Conservation (phyloP, 2,329 filamentous ascomycete genomes). For the Calonectria honghensis region DNA sequence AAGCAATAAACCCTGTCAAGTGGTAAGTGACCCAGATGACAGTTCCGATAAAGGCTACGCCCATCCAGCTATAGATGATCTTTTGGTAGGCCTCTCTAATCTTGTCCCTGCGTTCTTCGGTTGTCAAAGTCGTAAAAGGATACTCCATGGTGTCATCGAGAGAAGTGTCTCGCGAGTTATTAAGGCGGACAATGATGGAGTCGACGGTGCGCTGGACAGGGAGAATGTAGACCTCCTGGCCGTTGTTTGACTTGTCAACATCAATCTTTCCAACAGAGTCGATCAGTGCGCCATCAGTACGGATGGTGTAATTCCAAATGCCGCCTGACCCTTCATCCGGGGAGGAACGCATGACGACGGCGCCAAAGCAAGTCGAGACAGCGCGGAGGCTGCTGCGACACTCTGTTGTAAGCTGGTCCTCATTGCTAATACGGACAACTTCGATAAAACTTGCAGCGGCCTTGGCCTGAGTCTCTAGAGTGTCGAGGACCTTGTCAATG, state of each 20-base stretch:
- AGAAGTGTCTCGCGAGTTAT: slow-evolving; percentile 63
- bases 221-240: slow-evolving; percentile 84
- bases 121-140: slow-evolving; percentile 83
- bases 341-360: slow-evolving; percentile 84
- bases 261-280: slow-evolving; percentile 77
- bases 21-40: slow-evolving; percentile 91
- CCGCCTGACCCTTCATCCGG: slow-evolving; percentile 80
- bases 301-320: slow-evolving; percentile 90
- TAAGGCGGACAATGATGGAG: slow-evolving; percentile 77
- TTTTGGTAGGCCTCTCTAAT: slow-evolving; percentile 83
- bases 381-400: slow-evolving; percentile 81
- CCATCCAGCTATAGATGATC: slow-evolving; percentile 84
- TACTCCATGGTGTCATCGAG: slow-evolving; percentile 75
- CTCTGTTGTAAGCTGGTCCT: slow-evolving; percentile 75
- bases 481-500: slow-evolving; percentile 82
- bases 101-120: slow-evolving; percentile 77
- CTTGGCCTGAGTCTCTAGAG: slow-evolving; percentile 75
- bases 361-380: slow-evolving; percentile 83
- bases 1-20: slow-evolving; percentile 88
- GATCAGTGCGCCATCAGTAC: slow-evolving; percentile 81
- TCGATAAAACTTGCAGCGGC: slow-evolving; percentile 72
- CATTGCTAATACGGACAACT: slow-evolving; percentile 71
- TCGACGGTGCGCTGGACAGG: slow-evolving; percentile 89
- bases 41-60: slow-evolving; percentile 85
- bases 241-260: slow-evolving; percentile 79